phyloP scores from a whole-genome alignment of 169 alveolate genomes.

The Eimeria praecox region DNA sequence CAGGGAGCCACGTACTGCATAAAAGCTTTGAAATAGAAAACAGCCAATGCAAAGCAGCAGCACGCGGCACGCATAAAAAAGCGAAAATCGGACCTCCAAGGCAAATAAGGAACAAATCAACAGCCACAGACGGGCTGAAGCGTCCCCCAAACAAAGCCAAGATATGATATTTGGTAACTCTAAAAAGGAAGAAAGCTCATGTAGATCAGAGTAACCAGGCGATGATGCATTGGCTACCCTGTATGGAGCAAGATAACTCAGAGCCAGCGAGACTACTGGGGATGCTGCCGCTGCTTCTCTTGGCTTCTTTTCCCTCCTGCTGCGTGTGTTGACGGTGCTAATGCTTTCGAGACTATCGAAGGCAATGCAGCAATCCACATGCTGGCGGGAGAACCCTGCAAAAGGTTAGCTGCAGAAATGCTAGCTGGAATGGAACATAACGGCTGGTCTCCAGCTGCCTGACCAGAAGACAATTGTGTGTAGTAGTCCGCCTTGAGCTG shows the following conservation, averaged over 20 bases:
- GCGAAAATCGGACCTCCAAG: background rate
- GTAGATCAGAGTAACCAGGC: background rate
- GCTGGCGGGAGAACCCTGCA: constrained; percentile 20
- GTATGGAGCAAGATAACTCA: background rate
- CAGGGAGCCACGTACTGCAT: background rate
- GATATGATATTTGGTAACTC: no score
- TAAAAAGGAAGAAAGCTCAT: background rate
- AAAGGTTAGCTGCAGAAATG: background rate
- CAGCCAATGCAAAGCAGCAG: background rate
- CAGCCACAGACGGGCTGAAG: background rate
- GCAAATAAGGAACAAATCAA: background rate
- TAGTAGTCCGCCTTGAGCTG: background rate
- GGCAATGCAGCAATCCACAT: background rate
- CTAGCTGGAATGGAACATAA: background rate
- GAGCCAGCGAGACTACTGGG: background rate
- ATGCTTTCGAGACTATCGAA: background rate
- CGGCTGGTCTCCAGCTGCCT: background rate
- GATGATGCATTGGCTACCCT: background rate
- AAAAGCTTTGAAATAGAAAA: no score
- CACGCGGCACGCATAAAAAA: background rate
- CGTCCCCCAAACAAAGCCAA: background rate
- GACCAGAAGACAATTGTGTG: background rate
- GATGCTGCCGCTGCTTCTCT: background rate
- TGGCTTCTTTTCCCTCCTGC: background rate
- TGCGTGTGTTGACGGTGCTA: background rate